phyloP scores from a whole-genome alignment of 768 basidiomycete species.

The Lepiota subincarnata region DNA sequence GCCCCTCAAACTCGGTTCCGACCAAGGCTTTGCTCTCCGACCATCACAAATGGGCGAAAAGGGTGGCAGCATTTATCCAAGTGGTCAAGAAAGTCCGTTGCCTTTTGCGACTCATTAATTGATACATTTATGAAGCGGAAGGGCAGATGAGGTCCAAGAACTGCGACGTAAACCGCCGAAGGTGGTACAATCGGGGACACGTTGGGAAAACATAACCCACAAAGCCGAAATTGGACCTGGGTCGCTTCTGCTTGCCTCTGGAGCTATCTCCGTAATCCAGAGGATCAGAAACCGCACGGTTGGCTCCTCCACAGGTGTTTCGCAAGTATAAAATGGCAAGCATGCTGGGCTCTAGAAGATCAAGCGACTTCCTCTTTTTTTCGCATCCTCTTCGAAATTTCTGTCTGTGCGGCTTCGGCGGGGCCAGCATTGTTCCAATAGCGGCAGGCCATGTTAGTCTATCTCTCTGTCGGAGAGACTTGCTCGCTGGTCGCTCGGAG shows the following conservation, averaged over 20 bases:
- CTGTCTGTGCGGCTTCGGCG: too few species aligned
- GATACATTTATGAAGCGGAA: not conserved
- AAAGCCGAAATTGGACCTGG: slow-evolving; percentile 3
- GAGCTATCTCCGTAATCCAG: not conserved
- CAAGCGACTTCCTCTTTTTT: not conserved
- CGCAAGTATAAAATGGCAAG: slow-evolving; percentile 1
- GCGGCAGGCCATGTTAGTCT: not conserved
- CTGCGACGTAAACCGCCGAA: not conserved
- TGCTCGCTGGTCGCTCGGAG: too few species aligned
- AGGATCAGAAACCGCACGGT: not conserved
- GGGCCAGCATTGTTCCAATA: too few species aligned
- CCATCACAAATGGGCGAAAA: not conserved
- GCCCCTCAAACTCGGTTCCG: not conserved
- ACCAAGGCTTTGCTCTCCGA: not conserved
- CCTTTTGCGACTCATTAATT: not conserved
- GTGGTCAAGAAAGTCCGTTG: slow-evolving; percentile 7
- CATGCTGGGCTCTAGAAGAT: not conserved
- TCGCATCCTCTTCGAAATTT: not conserved
- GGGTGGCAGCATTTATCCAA: not conserved
- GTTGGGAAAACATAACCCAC: not conserved
- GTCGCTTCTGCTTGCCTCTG: slow-evolving; percentile 3
- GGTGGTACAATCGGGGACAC: slow-evolving; percentile 2
- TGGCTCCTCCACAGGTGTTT: not conserved
- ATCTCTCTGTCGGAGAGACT: not conserved
- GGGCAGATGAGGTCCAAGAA: not conserved